phyloP scores from a whole-genome alignment of 2,329 filamentous ascomycete genomes.

The Didymellaceae sp. region DNA sequence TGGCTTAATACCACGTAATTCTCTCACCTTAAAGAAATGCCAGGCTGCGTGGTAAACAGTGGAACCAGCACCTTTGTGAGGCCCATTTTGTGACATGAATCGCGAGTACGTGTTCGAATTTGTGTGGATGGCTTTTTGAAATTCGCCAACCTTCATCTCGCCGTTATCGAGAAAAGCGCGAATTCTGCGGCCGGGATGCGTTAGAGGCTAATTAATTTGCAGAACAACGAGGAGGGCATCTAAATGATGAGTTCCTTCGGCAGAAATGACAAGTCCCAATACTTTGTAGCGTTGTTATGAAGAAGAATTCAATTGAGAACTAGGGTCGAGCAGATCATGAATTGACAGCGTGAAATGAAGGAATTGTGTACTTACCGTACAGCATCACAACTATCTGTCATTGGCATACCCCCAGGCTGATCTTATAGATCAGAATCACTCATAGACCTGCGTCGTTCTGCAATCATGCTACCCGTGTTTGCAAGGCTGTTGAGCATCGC shows the following conservation, averaged over 20 bases:
- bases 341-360: not conserved
- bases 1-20: conserved; percentile 55
- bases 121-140: conserved; percentile 50
- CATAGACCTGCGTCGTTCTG: no score
- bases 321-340: not conserved
- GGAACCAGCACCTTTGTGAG: conserved; percentile 43
- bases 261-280: no score
- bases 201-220: not conserved
- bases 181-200: conserved; percentile 45
- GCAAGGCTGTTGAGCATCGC: no score
- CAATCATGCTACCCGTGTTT: no score
- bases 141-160: conserved; percentile 55
- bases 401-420: conserved; percentile 20
- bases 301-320: no score
- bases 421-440: conserved; percentile 15
- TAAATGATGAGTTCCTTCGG: no score
- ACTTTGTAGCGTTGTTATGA: no score
- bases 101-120: conserved; percentile 45
- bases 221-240: no score
- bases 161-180: conserved; percentile 51
- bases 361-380: conserved; percentile 18
- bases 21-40: conserved; percentile 59
- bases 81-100: conserved; percentile 60
- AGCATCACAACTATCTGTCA: conserved; percentile 30
- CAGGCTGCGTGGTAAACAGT: conserved; percentile 37